Conservation (phyloP, 345 rosid genomes). For the Eucalyptus erythrocorys region DNA sequence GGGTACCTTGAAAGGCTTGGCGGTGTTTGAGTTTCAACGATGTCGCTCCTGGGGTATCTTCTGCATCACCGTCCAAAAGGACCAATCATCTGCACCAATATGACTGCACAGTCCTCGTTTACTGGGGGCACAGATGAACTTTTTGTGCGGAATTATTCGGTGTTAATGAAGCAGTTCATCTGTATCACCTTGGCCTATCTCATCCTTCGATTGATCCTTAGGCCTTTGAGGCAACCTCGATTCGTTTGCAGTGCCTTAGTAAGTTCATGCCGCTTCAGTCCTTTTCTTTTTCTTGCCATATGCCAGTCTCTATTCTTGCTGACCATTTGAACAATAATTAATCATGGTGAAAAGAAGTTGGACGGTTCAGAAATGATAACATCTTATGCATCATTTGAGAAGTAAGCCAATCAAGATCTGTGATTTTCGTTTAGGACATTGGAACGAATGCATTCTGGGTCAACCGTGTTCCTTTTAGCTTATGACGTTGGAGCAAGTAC, state of each 20-base stretch:
- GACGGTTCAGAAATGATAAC: neutral
- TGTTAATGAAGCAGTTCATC: conserved; percentile 3
- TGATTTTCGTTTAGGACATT: neutral
- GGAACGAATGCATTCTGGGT: neutral
- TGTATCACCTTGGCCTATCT: neutral
- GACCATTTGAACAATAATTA: neutral
- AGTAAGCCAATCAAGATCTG: neutral
- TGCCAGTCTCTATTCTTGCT: neutral
- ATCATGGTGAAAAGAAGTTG: neutral
- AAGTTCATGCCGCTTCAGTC: neutral
- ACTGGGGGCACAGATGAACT: neutral
- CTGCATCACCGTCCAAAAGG: neutral
- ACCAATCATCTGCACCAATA: neutral
- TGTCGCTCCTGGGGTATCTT: neutral
- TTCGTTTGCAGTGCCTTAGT: conserved; percentile 17
- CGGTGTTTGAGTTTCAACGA: neutral
- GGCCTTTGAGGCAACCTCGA: conserved; percentile 10
- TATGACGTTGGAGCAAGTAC: neutral
- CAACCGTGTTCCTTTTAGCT: neutral
- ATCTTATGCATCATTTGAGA: neutral
- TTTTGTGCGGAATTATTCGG: neutral
- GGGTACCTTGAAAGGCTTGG: neutral
- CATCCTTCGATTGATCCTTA: conserved; percentile 1
- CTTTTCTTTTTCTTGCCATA: neutral
- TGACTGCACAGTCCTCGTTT: neutral